Evolutionary conservation across 495 filamentous ascomycete species (phyloP), one percentile per base, ranked within the genome.

Genomic region (Neurospora sublineolata): DNA sequence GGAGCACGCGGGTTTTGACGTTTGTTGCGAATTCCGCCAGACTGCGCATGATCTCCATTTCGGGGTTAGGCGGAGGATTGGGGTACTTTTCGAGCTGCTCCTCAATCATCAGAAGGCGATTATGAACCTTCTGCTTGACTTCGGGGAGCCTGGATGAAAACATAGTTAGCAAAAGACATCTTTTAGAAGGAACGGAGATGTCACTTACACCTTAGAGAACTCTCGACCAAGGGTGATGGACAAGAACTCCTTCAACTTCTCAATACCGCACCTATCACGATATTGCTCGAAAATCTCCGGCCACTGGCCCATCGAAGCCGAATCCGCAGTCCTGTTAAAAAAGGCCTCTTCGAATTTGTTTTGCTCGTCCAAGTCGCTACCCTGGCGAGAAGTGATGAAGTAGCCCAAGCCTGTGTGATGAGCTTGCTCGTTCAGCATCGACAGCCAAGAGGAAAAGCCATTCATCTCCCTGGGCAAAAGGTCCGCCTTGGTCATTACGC

Each of bases 401-500:
- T 90, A 92, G 0, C 88, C 88, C 42, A 90, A 83, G 0, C 90
- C 90, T 0, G 91, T 84, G 0, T 71, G 42, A 70, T 90, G 89
- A 18, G 79, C 78, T 30, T 82, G 64, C 6, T 88, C 89, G 0
- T 80, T 78, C 14, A 95, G 79, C 64, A 92, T 89, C 0, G 84
- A 77, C 0, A 85, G 71, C 87, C 90, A 92, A 27, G 87, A 86
- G 3, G 36, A 7, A 1, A 72, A 69, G 0, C 76, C 69, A 37
- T 88, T 77, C n/a, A 86, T 83, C 0, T 80, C 82, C 0, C 73
- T 68, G 1, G 87, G 84, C 0, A 93, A 74, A 0, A 89, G 83
- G 74, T 97, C 93, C 0, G 93, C 92, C 76, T 94, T 97, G 0
- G 93, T 96, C 60, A 94, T 83, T 0, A 94, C 90, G 0, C 93